A percentile compares a stretch with the other conserved stretches of the same genome.
These are phyloP conservation scores for Gracilaria caudata DNA, from an alignment of 23 red algal genomes.

Conservation along the genomic window DNA sequence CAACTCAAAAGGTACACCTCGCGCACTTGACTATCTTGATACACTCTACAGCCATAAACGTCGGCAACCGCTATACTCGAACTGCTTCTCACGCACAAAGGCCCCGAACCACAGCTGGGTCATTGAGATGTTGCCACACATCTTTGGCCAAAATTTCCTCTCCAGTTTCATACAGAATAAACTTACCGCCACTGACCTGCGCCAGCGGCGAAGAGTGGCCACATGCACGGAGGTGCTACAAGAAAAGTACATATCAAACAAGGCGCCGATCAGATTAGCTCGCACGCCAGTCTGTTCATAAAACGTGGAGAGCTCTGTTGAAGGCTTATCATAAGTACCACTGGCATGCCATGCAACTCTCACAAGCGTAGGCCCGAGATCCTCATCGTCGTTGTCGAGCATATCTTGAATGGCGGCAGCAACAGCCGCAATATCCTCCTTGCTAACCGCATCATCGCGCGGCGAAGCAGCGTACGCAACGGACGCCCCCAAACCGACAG, in stretches of 20 bases:
- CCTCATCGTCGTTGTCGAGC: constrained; percentile 64
- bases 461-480: constrained; percentile 47
- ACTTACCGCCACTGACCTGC: constrained; percentile 45
- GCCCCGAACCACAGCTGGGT: constrained; percentile 54
- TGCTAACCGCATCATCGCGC: not conserved
- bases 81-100: constrained; percentile 34
- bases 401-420: constrained; percentile 51
- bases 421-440: constrained; percentile 58
- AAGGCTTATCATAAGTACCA: constrained; percentile 50
- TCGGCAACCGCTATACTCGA: constrained; percentile 6
- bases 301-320: constrained; percentile 7
- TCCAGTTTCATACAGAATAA: constrained; percentile 32
- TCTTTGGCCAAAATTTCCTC: constrained; percentile 30
- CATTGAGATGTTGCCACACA: constrained; percentile 71
- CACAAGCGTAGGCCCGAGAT: constrained; percentile 77
- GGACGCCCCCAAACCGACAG: constrained; percentile 6
- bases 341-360: constrained; percentile 88
- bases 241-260: constrained; percentile 57
- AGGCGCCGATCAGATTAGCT: constrained; percentile 39
- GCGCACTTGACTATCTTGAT: constrained; percentile 37
- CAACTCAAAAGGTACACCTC: constrained; percentile 56
- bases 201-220: constrained; percentile 45
- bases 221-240: constrained; percentile 24
- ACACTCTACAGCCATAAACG: constrained; percentile 47
- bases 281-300: constrained; percentile 48